Evolutionary conservation across 345 rosid genomes (phyloP), one percentile per base, ranked within the genome.

Genomic region (Gossypium anomalum): DNA sequence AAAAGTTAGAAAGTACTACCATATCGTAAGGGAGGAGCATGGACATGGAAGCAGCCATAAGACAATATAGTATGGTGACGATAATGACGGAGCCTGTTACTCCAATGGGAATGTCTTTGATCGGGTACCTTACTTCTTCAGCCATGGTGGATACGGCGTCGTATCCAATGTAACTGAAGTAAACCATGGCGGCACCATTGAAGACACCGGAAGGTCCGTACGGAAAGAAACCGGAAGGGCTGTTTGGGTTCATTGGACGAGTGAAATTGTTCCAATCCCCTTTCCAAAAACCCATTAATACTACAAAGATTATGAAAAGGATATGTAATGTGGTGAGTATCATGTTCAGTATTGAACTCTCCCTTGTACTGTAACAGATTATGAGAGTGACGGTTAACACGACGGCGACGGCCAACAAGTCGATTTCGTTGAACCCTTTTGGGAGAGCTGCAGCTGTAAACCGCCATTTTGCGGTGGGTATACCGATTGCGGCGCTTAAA

Each of bases 61-160:
- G 83, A 82, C 97, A 94, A 67, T 94, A 94, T 0, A 94, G 88
- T 34, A 90, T 66, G 51, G 97, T 90, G 23, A 94, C 98, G 47
- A 90, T 78, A 3, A 82, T 70, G 14, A 94, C 94, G 1, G 98
- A 94, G 9, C 98, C 97, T 0, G 97, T 89, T 0, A 94, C 95
- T 2, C 98, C 98, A 4, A 94, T 53, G 0, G 98, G 98, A 7
- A 94, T 94, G 51, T 94, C 97, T 79, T 85, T 90, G 0, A 86
- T 90, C 1, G 98, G 98, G 66, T 94, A 55, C 29, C 74, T 73
- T 3, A 92, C 97, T 82, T 94, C 98, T 76, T 94, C 98, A 12
- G 98, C 93, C 90, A 94, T 89, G 7, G 98, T 94, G 0, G 98
- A 92, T 66, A 94, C 97, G 73, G 97, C 97, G 78, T 94, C 98